A percentile compares a stretch with the other conserved stretches of the same genome.
phyloP scores from a whole-genome alignment of 352 stramenopile genomes.

The Globisporangium echinulatum region DNA sequence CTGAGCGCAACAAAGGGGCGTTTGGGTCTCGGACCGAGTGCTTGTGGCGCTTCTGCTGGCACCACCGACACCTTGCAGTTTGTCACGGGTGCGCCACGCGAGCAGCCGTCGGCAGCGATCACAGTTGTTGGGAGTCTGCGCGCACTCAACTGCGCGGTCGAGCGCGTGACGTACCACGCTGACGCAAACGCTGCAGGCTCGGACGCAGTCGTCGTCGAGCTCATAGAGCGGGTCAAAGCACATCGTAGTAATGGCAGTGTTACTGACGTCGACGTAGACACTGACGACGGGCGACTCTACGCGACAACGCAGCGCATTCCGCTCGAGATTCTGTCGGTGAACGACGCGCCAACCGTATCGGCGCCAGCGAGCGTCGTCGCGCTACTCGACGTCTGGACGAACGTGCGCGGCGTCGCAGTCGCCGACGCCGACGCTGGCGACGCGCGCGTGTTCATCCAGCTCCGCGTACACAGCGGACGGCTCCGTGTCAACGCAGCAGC shows the following conservation, averaged over 20 bases:
- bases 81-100: neutral
- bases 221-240: constrained; percentile 18
- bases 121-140: constrained; percentile 22
- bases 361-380: constrained; percentile 24
- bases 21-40: constrained; percentile 24
- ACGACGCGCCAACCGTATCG: constrained; percentile 31
- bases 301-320: constrained; percentile 26
- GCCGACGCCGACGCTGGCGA: constrained; percentile 40
- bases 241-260: neutral
- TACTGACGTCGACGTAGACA: no score
- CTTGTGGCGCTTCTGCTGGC: neutral
- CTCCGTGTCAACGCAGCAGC: constrained; percentile 20
- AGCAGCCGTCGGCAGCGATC: constrained; percentile 2
- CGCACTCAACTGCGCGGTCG: constrained; percentile 41
- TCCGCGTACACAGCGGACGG: constrained; percentile 25
- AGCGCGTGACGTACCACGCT: constrained; percentile 42
- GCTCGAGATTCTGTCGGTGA: constrained; percentile 35
- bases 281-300: constrained; percentile 22
- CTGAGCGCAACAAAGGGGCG: constrained; percentile 30
- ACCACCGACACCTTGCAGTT: neutral
- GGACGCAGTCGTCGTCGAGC: constrained; percentile 37
- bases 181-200: constrained; percentile 17
- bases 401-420: constrained; percentile 17
- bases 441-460: constrained; percentile 31
- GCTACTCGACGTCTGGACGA: constrained; percentile 23